Evolutionary conservation across 1,284 basidiomycete genomes (phyloP).

Genomic region (Coniophora puteana): DNA sequence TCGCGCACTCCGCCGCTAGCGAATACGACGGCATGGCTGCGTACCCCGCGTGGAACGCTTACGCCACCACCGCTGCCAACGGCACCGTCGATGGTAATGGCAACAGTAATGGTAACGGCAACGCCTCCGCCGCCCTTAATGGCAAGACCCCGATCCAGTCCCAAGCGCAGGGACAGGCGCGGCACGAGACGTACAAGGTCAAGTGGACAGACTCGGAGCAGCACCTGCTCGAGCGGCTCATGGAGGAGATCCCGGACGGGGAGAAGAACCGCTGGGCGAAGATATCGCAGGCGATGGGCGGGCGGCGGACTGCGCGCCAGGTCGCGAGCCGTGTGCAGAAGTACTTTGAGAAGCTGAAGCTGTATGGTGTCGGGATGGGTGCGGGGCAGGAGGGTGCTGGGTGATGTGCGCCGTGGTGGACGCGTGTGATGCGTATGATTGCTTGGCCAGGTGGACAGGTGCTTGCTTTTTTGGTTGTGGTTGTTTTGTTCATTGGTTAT

Average conservation of each 20-base stretch:
- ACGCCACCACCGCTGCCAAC: constrained; percentile 16
- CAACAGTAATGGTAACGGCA: constrained; percentile 2
- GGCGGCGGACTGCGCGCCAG: constrained; percentile 68
- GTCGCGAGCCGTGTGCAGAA: constrained; percentile 85
- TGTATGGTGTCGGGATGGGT: constrained; percentile 50
- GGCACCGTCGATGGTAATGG: background rate
- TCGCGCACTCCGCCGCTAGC: no score
- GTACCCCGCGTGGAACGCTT: constrained; percentile 25
- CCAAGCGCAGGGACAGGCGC: constrained; percentile 28
- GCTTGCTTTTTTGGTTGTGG: no score
- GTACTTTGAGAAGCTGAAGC: constrained; percentile 78
- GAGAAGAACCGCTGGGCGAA: constrained; percentile 75
- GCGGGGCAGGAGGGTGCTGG: background rate
- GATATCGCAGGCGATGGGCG: constrained; percentile 76
- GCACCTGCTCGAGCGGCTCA: constrained; percentile 63
- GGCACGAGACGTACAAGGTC: constrained; percentile 72
- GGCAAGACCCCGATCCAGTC: constrained; percentile 8
- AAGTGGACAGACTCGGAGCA: constrained; percentile 74
- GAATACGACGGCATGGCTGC: no score
- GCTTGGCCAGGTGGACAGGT: no score
- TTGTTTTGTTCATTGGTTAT: no score
- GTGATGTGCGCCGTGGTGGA: no score
- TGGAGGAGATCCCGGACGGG: constrained; percentile 74
- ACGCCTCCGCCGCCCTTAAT: background rate
- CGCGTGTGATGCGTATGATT: no score